Conservation (phyloP, 1,284 basidiomycete genomes). For the Stygiomarasmius scandens region DNA sequence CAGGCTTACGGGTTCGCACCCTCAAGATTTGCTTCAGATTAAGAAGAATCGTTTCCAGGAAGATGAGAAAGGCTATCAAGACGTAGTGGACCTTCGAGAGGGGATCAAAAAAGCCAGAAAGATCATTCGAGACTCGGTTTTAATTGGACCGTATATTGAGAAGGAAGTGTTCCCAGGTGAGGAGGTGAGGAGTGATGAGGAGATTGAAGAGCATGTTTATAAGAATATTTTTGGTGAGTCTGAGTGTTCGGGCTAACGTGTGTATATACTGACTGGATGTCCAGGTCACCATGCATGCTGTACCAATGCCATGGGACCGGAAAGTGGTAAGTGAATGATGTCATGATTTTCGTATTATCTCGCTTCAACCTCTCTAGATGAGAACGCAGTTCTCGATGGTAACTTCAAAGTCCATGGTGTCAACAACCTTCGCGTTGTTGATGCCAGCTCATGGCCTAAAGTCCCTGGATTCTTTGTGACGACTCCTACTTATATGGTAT, state of each 20-base stretch:
- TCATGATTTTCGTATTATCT: neutral
- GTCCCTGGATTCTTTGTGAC: constrained; percentile 33
- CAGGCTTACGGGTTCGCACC: constrained; percentile 28
- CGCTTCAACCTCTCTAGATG: constrained; percentile 18
- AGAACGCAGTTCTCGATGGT: constrained; percentile 29
- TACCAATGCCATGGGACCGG: constrained; percentile 30
- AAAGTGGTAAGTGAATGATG: constrained; percentile 21
- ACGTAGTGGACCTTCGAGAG: constrained; percentile 26
- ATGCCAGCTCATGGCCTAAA: constrained; percentile 30
- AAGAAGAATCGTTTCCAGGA: constrained; percentile 31
- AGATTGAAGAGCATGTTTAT: constrained; percentile 24
- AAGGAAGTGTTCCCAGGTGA: constrained; percentile 26
- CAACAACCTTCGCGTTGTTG: constrained; percentile 28
- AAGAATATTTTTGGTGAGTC: constrained; percentile 26
- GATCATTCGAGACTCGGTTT: constrained; percentile 18
- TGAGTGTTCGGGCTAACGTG: neutral
- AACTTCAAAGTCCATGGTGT: constrained; percentile 31
- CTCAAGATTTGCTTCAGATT: constrained; percentile 30
- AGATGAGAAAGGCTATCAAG: constrained; percentile 18
- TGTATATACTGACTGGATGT: neutral
- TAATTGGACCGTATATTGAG: constrained; percentile 23
- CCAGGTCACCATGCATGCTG: constrained; percentile 34
- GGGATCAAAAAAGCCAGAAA: constrained; percentile 25
- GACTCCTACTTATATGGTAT: constrained; percentile 32
- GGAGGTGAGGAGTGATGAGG: constrained; percentile 23